These are phyloP conservation scores for Pichia kudriavzevii DNA, from an alignment of 1,139 yeast genomes.

Conservation along the genomic window DNA sequence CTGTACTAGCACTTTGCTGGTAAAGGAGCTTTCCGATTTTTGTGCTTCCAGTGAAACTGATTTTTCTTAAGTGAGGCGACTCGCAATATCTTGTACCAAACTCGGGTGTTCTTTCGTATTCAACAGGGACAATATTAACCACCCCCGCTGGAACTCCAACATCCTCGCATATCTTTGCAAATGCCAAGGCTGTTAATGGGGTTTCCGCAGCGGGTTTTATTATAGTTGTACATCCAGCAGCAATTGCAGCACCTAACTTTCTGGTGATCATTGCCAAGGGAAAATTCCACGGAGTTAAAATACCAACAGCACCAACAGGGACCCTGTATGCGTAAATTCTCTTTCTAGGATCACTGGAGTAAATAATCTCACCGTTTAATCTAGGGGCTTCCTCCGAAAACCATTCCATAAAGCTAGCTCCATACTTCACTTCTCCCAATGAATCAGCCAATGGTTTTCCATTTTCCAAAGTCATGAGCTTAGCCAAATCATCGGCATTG, in stretches of 20 bases:
- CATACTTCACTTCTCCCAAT: constrained; percentile 65
- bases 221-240: constrained; percentile 89
- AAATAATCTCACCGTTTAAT: constrained; percentile 63
- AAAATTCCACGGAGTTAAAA: constrained; percentile 94
- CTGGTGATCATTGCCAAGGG: constrained; percentile 93
- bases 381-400: constrained; percentile 82
- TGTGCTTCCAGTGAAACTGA: constrained; percentile 90
- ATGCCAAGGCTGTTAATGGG: constrained; percentile 77
- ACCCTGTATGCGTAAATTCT: constrained; percentile 63
- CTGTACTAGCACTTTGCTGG: constrained; percentile 66
- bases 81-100: constrained; percentile 69
- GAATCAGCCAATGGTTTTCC: constrained; percentile 79
- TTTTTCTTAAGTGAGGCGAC: constrained; percentile 59
- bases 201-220: constrained; percentile 89
- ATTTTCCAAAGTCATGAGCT: constrained; percentile 67
- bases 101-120: constrained; percentile 43
- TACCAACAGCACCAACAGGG: constrained; percentile 87
- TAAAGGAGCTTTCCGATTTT: constrained; percentile 72
- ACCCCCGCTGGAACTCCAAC: constrained; percentile 90
- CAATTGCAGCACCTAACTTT: constrained; percentile 84
- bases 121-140: constrained; percentile 57
- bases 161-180: constrained; percentile 61
- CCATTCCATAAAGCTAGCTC: constrained; percentile 82
- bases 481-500: constrained; percentile 68
- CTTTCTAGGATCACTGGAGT: constrained; percentile 48